Conservation (phyloP, 2,329 filamentous ascomycete species). For the Penicillium psychrosexuale region DNA sequence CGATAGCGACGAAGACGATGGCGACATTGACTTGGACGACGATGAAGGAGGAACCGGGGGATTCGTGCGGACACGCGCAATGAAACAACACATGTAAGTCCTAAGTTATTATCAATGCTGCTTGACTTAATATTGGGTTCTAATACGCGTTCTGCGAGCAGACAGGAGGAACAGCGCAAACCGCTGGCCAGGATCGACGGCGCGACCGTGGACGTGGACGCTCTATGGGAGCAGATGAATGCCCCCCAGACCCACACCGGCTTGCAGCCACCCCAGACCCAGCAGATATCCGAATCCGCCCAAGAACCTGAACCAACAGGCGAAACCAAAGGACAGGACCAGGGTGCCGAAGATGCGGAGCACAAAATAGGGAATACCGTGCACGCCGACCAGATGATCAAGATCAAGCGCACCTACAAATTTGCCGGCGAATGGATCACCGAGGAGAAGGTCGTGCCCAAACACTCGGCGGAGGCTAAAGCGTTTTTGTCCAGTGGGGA, state of each 20-base stretch:
- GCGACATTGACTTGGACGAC: conserved; percentile 39
- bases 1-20: conserved; percentile 34
- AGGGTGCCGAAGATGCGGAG: conserved; percentile 8
- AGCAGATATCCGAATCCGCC: conserved; percentile 9
- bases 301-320: conserved; percentile 12
- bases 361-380: conserved; percentile 9
- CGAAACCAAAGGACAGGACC: conserved; percentile 17
- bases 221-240: conserved; percentile 54
- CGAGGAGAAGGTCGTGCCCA: conserved; percentile 53
- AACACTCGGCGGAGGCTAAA: conserved; percentile 54
- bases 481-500: conserved; percentile 48
- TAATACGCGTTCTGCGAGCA: conserved; percentile 15
- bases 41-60: conserved; percentile 50
- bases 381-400: conserved; percentile 48
- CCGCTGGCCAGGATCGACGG: conserved; percentile 48
- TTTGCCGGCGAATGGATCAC: conserved; percentile 56
- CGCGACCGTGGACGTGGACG: conserved; percentile 56
- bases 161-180: conserved; percentile 49
- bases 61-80: conserved; percentile 54
- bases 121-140: not conserved
- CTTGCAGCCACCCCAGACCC: conserved; percentile 11
- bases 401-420: conserved; percentile 56
- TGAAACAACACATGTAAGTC: conserved; percentile 48
- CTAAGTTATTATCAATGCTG: not conserved
- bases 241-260: conserved; percentile 24